phyloP scores from a whole-genome alignment of 78 protist genomes.

The Dictyostelium purpureum region DNA sequence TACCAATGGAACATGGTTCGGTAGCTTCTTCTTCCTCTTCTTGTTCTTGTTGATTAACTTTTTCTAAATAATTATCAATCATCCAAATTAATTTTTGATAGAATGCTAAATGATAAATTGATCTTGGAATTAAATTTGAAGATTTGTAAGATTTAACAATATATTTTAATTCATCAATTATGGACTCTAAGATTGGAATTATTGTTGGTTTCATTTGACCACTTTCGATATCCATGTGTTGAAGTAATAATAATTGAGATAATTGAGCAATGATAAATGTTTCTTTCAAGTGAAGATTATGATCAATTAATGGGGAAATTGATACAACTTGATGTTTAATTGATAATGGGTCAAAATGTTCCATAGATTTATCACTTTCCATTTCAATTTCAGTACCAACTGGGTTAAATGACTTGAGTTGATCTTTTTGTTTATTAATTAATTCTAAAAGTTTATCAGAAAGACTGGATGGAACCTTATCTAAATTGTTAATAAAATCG shows the following conservation, averaged over 20 bases:
- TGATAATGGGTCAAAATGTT: slow-evolving; percentile 31
- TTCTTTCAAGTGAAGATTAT: background rate
- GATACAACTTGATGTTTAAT: background rate
- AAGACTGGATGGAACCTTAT: background rate
- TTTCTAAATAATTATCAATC: slow-evolving; percentile 27
- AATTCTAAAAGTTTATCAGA: slow-evolving; percentile 14
- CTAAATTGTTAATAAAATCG: background rate
- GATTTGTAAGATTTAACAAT: background rate
- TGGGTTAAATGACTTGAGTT: background rate
- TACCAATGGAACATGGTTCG: slow-evolving; percentile 1
- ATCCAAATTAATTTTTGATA: slow-evolving; percentile 65
- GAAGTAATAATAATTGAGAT: background rate
- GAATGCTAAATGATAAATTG: slow-evolving; percentile 20
- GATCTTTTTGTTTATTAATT: slow-evolving; percentile 2
- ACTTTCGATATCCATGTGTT: slow-evolving; percentile 17
- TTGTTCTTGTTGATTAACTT: background rate
- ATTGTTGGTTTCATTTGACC: slow-evolving; percentile 9
- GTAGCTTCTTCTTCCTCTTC: background rate
- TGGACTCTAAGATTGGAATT: background rate
- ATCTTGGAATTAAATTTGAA: slow-evolving; percentile 28
- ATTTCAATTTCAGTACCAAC: background rate
- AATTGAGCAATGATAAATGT: background rate
- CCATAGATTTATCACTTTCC: background rate
- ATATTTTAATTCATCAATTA: background rate
- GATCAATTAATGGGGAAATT: slow-evolving; percentile 2